These are phyloP conservation scores for Xylaria polymorpha DNA, from an alignment of 2,329 filamentous ascomycete species.

Conservation along the genomic window DNA sequence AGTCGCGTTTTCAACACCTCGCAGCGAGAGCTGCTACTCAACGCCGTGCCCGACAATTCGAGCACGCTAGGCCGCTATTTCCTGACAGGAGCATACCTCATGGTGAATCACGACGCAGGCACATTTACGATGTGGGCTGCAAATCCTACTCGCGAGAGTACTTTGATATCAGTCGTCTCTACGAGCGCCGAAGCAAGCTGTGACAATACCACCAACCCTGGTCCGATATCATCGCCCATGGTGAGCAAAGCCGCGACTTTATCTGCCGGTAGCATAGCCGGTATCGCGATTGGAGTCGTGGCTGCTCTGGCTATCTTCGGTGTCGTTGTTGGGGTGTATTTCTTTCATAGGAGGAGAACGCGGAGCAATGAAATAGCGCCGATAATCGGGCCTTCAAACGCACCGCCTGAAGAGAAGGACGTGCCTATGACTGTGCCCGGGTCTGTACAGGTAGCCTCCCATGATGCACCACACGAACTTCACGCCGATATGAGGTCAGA, in stretches of 20 bases:
- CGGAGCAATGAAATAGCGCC: neutral
- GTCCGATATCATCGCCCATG: neutral
- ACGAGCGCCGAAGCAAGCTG: neutral
- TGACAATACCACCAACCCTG: neutral
- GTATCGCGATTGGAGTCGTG: neutral
- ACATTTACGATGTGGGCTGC: constrained; percentile 3
- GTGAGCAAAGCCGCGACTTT: neutral
- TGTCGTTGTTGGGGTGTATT: neutral
- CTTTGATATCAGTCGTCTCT: constrained; percentile 4
- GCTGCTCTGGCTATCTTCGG: neutral
- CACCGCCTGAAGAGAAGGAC: neutral
- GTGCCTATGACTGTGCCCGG: neutral
- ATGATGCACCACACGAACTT: neutral
- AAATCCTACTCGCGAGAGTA: constrained; percentile 6
- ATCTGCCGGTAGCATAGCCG: neutral
- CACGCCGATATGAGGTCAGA: neutral
- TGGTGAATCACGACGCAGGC: constrained; percentile 16
- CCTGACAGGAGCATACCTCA: constrained; percentile 4
- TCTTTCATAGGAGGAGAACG: neutral
- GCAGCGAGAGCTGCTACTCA: neutral
- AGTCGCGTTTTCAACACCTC: constrained; percentile 12
- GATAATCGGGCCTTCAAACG: neutral
- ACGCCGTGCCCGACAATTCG: neutral
- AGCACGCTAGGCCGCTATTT: constrained; percentile 13
- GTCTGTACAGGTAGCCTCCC: too few relatives aligned